Percentiles rank a stretch among this genome's conserved stretches.
Evolutionary conservation across 2,329 filamentous ascomycete species (phyloP).

Genomic region (Aureobasidium sp.): DNA sequence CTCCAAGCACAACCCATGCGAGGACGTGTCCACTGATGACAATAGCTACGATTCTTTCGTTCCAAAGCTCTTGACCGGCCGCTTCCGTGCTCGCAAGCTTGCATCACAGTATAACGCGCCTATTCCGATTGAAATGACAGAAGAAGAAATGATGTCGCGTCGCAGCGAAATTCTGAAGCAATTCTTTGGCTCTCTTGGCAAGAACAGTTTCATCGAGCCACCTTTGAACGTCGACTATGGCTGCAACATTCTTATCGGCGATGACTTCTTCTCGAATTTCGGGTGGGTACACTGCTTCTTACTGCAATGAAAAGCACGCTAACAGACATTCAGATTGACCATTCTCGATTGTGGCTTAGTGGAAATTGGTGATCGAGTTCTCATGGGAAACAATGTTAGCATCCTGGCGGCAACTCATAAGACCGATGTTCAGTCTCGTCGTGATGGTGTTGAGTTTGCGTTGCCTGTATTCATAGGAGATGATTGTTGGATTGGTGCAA

Average conservation of each 20-base stretch:
- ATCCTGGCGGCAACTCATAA: conserved; percentile 62
- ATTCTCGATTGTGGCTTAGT: conserved; percentile 60
- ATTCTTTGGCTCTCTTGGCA: conserved; percentile 38
- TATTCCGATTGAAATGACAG: conserved; percentile 44
- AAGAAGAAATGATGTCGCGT: conserved; percentile 30
- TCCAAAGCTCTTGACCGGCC: conserved; percentile 55
- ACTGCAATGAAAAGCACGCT: background rate
- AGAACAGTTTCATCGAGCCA: conserved; percentile 62
- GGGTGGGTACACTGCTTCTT: conserved; percentile 33
- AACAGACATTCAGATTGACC: conserved; percentile 33
- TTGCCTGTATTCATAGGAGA: conserved; percentile 69
- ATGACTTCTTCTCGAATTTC: conserved; percentile 71
- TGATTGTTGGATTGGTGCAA: conserved; percentile 84
- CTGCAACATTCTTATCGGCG: conserved; percentile 68
- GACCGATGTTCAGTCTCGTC: conserved; percentile 52
- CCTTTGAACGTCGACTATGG: conserved; percentile 72
- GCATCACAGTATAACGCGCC: conserved; percentile 66
- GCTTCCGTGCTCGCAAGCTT: conserved; percentile 61
- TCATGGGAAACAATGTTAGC: conserved; percentile 59
- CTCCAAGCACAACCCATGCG: no score
- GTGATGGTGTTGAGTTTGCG: conserved; percentile 56
- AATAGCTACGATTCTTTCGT: conserved; percentile 58
- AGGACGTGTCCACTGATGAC: background rate
- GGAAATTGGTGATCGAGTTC: conserved; percentile 57
- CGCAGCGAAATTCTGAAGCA: conserved; percentile 32